phyloP scores from a whole-genome alignment of 1,139 yeast genomes.

The Spencermartinsiella ligniputridi region DNA sequence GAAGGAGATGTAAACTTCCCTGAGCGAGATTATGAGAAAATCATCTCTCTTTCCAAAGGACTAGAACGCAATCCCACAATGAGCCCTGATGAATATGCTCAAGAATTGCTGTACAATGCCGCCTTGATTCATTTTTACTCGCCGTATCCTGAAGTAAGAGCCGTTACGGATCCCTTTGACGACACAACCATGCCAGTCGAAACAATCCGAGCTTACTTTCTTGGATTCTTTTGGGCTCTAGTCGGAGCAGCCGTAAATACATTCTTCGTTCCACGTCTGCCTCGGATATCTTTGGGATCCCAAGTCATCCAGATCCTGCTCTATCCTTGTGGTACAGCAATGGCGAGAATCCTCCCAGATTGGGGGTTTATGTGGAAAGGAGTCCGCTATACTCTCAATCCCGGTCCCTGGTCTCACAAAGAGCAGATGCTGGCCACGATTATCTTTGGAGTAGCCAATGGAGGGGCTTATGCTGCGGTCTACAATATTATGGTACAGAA shows the following conservation, averaged over 20 bases:
- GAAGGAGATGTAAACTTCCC: constrained; percentile 49
- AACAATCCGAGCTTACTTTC: constrained; percentile 51
- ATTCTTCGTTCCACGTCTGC: constrained; percentile 54
- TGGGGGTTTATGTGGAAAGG: constrained; percentile 43
- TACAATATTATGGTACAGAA: constrained; percentile 39
- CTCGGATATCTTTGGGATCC: constrained; percentile 43
- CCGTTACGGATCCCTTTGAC: constrained; percentile 41
- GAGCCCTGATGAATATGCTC: constrained; percentile 25
- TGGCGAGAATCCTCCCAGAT: constrained; percentile 41
- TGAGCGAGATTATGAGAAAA: constrained; percentile 32
- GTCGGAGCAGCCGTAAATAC: constrained; percentile 55
- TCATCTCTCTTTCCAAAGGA: constrained; percentile 26
- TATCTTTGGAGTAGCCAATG: constrained; percentile 29
- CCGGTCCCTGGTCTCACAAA: constrained; percentile 64
- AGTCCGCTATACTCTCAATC: constrained; percentile 43
- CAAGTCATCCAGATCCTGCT: constrained; percentile 54
- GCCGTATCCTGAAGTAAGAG: constrained; percentile 54
- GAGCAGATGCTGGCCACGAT: constrained; percentile 64
- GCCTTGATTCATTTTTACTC: constrained; percentile 49
- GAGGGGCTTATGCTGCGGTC: constrained; percentile 7
- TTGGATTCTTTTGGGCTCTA: constrained; percentile 53
- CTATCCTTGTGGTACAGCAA: constrained; percentile 50
- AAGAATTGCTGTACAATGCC: constrained; percentile 38
- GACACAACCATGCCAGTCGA: constrained; percentile 44
- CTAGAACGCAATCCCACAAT: constrained; percentile 10